Evolutionary conservation across 1,139 yeast genomes (phyloP).

Genomic region (Candida sp.): DNA sequence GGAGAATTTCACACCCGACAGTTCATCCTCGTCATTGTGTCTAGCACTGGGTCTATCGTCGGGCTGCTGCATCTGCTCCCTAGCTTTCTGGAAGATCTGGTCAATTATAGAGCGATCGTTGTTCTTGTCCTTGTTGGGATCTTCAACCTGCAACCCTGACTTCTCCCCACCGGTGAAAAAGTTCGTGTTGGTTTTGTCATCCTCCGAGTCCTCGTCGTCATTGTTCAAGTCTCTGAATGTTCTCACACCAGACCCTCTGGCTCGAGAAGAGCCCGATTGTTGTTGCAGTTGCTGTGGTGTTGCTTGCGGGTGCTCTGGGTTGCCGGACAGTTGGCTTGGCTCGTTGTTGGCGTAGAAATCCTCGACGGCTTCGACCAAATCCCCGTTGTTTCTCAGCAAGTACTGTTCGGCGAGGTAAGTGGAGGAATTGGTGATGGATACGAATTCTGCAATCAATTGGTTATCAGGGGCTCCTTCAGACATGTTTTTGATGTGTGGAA

Average conservation of each 20-base stretch:
- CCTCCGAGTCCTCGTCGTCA: conserved; percentile 54
- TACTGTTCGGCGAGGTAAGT: conserved; percentile 47
- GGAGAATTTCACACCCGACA: conserved; percentile 34
- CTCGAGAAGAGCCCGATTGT: conserved; percentile 1
- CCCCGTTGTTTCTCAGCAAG: conserved; percentile 40
- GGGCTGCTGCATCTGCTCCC: conserved; percentile 43
- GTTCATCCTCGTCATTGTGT: conserved; percentile 12
- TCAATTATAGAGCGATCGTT: conserved; percentile 49
- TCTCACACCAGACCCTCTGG: conserved; percentile 24
- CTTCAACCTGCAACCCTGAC: conserved; percentile 92
- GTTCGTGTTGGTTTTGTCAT: conserved; percentile 69
- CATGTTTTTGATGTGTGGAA: conserved; percentile 12
- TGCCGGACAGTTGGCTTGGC: conserved; percentile 7
- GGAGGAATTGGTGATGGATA: conserved; percentile 43
- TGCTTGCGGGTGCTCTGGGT: neutral
- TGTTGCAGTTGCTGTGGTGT: neutral
- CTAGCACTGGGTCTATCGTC: conserved; percentile 49
- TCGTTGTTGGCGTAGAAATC: conserved; percentile 37
- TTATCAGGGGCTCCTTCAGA: conserved; percentile 18
- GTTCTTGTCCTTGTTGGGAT: conserved; percentile 64
- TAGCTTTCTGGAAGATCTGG: conserved; percentile 50
- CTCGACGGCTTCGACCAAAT: conserved; percentile 45
- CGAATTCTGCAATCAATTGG: conserved; percentile 54
- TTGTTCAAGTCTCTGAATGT: conserved; percentile 58
- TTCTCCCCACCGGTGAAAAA: conserved; percentile 97